Evolutionary conservation across 345 rosid genomes (phyloP).

Genomic region (Trapa incisa): DNA sequence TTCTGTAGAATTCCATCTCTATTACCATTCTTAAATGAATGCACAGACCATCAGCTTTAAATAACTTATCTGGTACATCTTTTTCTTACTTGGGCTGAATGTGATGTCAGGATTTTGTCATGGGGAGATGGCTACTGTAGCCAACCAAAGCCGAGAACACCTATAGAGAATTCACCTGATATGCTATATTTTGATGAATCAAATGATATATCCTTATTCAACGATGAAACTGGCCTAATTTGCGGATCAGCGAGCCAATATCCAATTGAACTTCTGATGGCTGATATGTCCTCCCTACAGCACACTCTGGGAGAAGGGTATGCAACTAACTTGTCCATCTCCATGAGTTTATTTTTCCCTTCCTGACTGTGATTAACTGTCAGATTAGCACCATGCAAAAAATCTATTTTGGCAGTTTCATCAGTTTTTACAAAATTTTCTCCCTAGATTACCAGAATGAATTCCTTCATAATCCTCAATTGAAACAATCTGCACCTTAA

Average conservation of each 20-base stretch:
- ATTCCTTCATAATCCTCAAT: no score
- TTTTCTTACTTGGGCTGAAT: background rate
- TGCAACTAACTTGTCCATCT: background rate
- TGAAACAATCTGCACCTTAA: no score
- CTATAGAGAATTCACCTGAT: conserved; percentile 7
- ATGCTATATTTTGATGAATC: conserved; percentile 10
- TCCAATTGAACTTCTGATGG: conserved; percentile 19
- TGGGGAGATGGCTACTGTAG: conserved; percentile 52
- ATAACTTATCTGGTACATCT: background rate
- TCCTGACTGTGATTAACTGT: no score
- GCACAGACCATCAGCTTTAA: no score
- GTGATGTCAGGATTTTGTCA: conserved; percentile 31
- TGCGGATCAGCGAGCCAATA: conserved; percentile 16
- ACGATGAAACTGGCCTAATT: conserved; percentile 8
- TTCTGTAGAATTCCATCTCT: no score
- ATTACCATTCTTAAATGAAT: no score
- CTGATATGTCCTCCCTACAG: conserved; percentile 27
- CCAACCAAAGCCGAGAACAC: conserved; percentile 22
- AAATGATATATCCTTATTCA: conserved; percentile 13
- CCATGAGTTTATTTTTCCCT: no score
- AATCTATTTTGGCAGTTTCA: no score
- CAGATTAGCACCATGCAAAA: no score
- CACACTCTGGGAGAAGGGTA: conserved; percentile 52
- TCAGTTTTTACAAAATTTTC: no score
- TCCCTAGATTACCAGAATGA: no score